Evolutionary conservation across 106 monocot species (phyloP), one percentile per base, ranked within the genome.

Genomic region (Agapanthus africanus): DNA sequence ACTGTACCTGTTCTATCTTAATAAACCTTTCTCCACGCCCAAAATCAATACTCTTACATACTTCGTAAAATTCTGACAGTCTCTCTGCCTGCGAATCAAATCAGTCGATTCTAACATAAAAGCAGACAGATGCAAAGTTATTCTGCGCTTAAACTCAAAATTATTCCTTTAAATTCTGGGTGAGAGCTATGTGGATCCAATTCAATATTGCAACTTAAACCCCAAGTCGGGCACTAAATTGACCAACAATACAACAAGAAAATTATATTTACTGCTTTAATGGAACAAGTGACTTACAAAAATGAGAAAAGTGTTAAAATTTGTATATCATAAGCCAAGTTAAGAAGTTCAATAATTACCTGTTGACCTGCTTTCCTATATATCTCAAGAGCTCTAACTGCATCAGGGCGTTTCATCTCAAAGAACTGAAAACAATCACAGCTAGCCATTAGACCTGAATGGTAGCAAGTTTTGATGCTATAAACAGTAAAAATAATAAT

Each of bases 331-430:
- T 21, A n/a, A 56, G 28, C 56, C 26, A 28, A 56, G 2, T 11
- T 28, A 28, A 28, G 11, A 56, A 56, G 10, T 26, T 56, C 2
- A 30, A 11, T 10, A 68, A 38, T 54, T 88, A 97, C 97, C 92
- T 97, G 97, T 34, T 84, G 74, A 26, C 83, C 84, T 40, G 92
- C 84, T 62, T 69, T 84, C 69, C 80, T 79, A 49, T 92, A 97
- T 77, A 97, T 85, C 18, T 89, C 92, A 77, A 92, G 92, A 59
- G 97, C 86, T 66, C 72, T 89, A 63, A 97, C 16, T 70, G 97
- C 92, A 79, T 97, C 73, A 77, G 80, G 79, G 16, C 88, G 83
- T 76, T 89, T 79, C 97, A 97, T 97, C 81, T 97, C 97, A 85
- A 97, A 97, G 59, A 97, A 97, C 97, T 97, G 84, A 65, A 32